Evolutionary conservation across 495 filamentous ascomycete genomes (phyloP), one percentile per base, ranked within the genome.

Genomic region (Astrocystis sublimbata): DNA sequence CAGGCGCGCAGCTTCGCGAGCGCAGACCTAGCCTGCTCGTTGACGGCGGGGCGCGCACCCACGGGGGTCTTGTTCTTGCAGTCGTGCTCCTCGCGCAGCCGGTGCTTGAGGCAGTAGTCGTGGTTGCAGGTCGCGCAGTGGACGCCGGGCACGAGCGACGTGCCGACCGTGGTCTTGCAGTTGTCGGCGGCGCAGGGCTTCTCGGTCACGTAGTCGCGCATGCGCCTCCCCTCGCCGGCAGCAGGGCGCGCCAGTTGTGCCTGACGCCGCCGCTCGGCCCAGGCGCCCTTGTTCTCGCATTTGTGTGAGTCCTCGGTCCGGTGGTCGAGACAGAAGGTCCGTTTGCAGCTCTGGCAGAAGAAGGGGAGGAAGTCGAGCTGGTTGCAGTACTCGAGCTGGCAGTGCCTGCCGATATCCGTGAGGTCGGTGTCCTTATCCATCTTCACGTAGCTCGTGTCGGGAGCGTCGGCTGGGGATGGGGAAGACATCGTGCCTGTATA

Each of bases 281-380:
- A 97, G 73, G 89, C 92, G 59, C 93, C 94, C 19, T 85, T 88
- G 57, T 89, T 84, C 15, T 88, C 65, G 73, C 94, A 98, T 67
- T 82, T 81, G 79, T 98, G 94, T 0, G 89, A 78, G 50, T 85
- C 83, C 76, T 97, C 93, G 70, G 86, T 89, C 56, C 94, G 91
- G 83, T 98, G 94, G 72, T 97, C 92, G 70, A 96, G 89, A 74
- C 94, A 98, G 82, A 86, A 98, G 49, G 88, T 96, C 47, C 87
- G 84, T 65, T 71, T 67, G 69, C 94, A 98, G 72, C 88, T 92
- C 75, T 94, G 89, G 82, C 94, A 98, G 66, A 86, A 83, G 79
- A 97, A 98, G 40, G 94, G 94, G 10, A 98, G 88, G 79, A 98
- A 98, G 78, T 98, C 96, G 47, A 98, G 90, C 70, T 90, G 88